Evolutionary conservation across 352 stramenopile genomes (phyloP), one percentile per base, ranked within the genome.

Genomic region (Lagenidium giganteum): DNA sequence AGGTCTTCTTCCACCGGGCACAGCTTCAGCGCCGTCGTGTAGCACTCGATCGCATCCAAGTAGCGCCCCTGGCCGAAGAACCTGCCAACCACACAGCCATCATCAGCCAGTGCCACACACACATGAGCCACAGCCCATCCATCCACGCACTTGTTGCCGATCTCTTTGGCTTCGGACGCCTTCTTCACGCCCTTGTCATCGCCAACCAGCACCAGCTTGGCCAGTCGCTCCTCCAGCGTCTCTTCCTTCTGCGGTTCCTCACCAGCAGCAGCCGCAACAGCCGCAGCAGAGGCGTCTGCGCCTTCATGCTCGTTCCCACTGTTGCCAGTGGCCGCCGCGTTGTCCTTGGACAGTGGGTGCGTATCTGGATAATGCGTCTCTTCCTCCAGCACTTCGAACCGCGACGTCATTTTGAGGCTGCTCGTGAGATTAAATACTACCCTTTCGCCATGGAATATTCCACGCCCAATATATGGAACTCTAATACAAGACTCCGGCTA

Each of bases 321-420:
- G 12, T 18, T 42, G 28, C 55, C 42, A 0, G 27, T 20, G 11
- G 29, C 47, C 28, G 29, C 29, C 4, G 35, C 16, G 27, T 55
- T 36, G 5, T 45, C 39, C 35, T 69, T 61, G 14, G 37, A 55
- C 57, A 69, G 64, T 12, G 67, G 57, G 39, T 74, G 54, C 17
- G 44, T 52, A 34, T 47, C 47, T 20, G 76, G 71, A 51, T 59
- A 91, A 57, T 93, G 81, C 45, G 78, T 90, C 68, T 87, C 71
- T 50, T 93, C 81, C 54, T 93, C 81, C 33, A 93, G 51, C 46
- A 93, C 79, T 56, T 93, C 78, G 47, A 93, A 93, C 44, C 81
- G 73, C 51, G 70, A 72, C 46, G 39, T 29, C 53, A 55, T 55
- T n/a, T n/a, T n/a, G n/a, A n/a, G n/a, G n/a, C n/a, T n/a, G n/a